Base-by-base conservation (phyloP, 495 filamentous ascomycete genomes). In the Sabuloglossum arenarium region DNA sequence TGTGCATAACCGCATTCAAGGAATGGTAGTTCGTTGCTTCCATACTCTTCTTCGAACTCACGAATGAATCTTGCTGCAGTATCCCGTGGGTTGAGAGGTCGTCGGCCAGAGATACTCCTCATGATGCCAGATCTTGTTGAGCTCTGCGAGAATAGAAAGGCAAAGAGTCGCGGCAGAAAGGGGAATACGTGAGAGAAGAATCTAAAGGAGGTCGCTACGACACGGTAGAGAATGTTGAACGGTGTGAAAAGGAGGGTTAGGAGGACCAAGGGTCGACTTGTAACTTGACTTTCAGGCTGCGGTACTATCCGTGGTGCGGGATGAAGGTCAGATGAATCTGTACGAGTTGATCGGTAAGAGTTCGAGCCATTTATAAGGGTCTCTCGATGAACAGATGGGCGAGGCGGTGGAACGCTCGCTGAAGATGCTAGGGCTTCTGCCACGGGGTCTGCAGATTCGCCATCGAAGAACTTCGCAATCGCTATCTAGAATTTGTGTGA, bases 391-490 rank as follows among this genome's bases (percentile, higher is more conserved):
- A 27, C 24, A 6, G 45, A 10, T 47, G 19, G 79, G 79, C 53
- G 78, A 72, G n/a, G 77, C 63, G 72, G 64, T 37, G 80, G 69
- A 31, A 77, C 60, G 28, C 80, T 75, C 34, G 81, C 77, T 53
- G 81, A 72, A 58, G 34, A 37, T 37, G 34, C 34, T 14, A 37
- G 34, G 16, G 85, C 82, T 69, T 87, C 85, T 60, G 86, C 86
- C 6, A 90, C 71, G 5, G 79, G 82, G 64, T 94, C 86, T 34
- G 85, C 77, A 4, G 82, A 79, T 68, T 97, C 93, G 53, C 93
- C 91, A 65, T 97, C 91, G 65, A 96, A 98, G 78, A 97, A 97
- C 63, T 90, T 90, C 52, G 91, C 77, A 53, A 98, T 85, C 31
- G 91, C 91, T 59, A 97, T 93, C 84, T 98, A 65, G 11, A 21